These are phyloP conservation scores for Urtica urens DNA, from an alignment of 306 rosid genomes.

Conservation along the genomic window DNA sequence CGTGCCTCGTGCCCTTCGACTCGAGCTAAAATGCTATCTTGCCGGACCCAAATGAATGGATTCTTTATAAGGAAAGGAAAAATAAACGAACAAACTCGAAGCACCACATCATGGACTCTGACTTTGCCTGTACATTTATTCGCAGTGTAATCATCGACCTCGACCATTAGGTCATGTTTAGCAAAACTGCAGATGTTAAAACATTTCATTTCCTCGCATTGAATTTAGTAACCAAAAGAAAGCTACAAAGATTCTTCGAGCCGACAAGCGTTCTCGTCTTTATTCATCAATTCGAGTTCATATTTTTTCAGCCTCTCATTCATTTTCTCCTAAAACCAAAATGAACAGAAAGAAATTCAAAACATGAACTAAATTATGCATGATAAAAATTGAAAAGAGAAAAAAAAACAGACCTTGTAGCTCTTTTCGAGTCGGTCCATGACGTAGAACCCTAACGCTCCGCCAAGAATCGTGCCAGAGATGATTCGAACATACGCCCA, in stretches of 20 bases:
- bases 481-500: conserved; percentile 78
- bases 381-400: neutral
- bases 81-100: too few relatives aligned
- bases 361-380: neutral
- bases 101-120: too few relatives aligned
- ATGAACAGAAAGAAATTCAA: neutral
- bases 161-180: too few relatives aligned
- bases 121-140: too few relatives aligned
- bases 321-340: conserved; percentile 47
- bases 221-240: too few relatives aligned
- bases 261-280: conserved; percentile 45
- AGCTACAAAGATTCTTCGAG: conserved; percentile 49
- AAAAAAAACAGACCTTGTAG: conserved; percentile 48
- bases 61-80: too few relatives aligned
- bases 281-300: conserved; percentile 54
- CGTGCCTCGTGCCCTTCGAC: too few relatives aligned
- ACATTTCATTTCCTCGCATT: too few relatives aligned
- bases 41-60: too few relatives aligned
- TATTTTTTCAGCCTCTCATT: conserved; percentile 51
- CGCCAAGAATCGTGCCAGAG: conserved; percentile 57
- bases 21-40: too few relatives aligned
- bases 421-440: conserved; percentile 61
- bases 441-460: conserved; percentile 75
- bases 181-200: too few relatives aligned
- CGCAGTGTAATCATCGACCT: too few relatives aligned